Base-by-base conservation (phyloP, 257 asterid species). In the Ilex aquifolium region DNA sequence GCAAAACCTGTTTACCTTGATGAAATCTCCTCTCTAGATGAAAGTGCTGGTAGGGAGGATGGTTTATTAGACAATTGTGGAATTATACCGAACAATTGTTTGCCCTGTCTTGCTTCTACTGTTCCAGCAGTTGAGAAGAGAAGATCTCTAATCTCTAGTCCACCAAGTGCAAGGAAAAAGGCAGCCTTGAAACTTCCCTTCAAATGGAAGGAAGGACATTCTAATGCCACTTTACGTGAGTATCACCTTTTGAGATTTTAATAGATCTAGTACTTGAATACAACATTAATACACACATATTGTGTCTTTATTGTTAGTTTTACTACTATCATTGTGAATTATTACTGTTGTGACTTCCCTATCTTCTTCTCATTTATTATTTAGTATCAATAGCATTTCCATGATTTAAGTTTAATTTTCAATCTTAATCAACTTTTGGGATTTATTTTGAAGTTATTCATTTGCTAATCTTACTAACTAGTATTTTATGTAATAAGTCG, bases 61-160 rank as follows among this genome's bases (percentile, higher is more conserved):
- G 75, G 85, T 64, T 78, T 90, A 75, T 74, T 90, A 71, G 87
- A 79, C 65, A 80, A 90, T 66, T 87, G 97, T 52, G 99, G 97
- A 31, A 83, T 92, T 63, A 71, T 82, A 68, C 82, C 95, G 8
- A 79, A 64, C 60, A 93, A 90, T 65, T 93, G 99, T 72, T 77
- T 93, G 76, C 97, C 99, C 30, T 93, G 97, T 71, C 82, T 93
- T 62, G 92, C 97, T 66, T 85, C 97, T 10, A 72, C 96, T 21
- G 87, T 81, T 54, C 78, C 82, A 10, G 61, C 83, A 0, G 78
- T 74, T 21, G 95, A 90, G 61, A 93, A 90, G 87, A 81, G 91
- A 68, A 73, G 82, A 72, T 82, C 95, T 1, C 60, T 79, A 21
- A 85, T 76, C 80, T 83, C 84, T 32, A 85, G 84, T 71, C 90